Percentiles rank a stretch among this genome's conserved stretches.
Conservation (phyloP, 495 filamentous ascomycete genomes). For the Penicillium tannophilum region DNA sequence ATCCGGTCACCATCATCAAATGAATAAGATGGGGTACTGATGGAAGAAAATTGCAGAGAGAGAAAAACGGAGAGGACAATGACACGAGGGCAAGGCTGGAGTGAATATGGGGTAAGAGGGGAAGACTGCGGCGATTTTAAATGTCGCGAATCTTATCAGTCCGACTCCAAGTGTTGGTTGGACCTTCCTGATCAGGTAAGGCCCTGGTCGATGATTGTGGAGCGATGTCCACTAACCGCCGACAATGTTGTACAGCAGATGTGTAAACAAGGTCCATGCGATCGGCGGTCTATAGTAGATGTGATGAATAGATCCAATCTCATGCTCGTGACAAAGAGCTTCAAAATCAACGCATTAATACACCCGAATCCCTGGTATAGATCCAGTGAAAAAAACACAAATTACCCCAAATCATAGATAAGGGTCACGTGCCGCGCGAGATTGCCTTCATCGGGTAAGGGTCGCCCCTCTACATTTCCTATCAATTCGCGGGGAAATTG, state of each 20-base stretch:
- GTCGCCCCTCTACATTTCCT: conserved; percentile 10
- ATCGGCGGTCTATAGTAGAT: not conserved
- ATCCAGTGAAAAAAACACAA: not conserved
- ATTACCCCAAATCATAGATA: not conserved
- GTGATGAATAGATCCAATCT: not conserved
- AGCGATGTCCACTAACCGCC: not conserved
- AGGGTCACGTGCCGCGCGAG: conserved; percentile 26
- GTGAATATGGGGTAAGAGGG: conserved; percentile 4
- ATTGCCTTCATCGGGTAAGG: conserved; percentile 23
- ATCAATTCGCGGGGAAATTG: conserved; percentile 29
- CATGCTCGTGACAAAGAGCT: not conserved
- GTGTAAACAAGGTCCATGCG: not conserved
- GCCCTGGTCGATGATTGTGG: conserved; percentile 1
- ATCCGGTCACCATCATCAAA: conserved; percentile 21
- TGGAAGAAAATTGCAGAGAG: not conserved
- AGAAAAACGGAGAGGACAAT: not conserved
- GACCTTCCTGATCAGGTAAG: conserved; percentile 26
- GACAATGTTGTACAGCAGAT: not conserved
- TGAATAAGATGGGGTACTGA: not conserved
- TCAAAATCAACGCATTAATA: not conserved
- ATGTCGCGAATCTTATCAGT: conserved; percentile 21
- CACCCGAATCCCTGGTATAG: not conserved
- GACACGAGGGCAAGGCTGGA: not conserved
- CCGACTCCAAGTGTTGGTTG: conserved; percentile 17
- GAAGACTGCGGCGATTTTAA: conserved; percentile 17